Conservation (phyloP, 2,329 filamentous ascomycete genomes). For the Botrytis aclada region DNA sequence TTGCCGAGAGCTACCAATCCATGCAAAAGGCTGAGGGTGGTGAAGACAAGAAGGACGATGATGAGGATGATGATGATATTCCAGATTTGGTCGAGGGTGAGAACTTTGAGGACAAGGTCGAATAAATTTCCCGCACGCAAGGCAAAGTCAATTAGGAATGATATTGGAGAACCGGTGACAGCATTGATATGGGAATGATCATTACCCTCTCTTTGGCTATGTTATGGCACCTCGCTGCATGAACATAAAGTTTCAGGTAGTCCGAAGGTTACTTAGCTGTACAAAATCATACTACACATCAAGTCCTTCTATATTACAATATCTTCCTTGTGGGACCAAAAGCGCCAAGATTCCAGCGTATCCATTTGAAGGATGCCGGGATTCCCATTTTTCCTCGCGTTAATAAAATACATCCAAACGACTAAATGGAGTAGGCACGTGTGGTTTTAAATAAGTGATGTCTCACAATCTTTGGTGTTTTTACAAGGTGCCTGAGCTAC, state of each 20-base stretch:
- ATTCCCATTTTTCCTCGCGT: neutral
- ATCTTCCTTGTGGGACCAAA: neutral
- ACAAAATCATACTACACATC: conserved; percentile 37
- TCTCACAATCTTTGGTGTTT: neutral
- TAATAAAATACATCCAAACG: neutral
- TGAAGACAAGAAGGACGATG: conserved; percentile 65
- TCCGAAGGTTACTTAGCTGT: conserved; percentile 36
- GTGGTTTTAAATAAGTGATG: neutral
- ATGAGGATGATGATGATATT: conserved; percentile 85
- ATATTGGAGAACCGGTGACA: conserved; percentile 22
- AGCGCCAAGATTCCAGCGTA: neutral
- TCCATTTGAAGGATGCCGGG: neutral
- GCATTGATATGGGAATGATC: conserved; percentile 27
- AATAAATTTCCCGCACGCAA: conserved; percentile 31
- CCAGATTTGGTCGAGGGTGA: conserved; percentile 94
- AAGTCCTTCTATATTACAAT: conserved; percentile 11
- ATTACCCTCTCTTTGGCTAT: conserved; percentile 23
- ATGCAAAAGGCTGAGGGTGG: conserved; percentile 91
- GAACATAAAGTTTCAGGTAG: conserved; percentile 32
- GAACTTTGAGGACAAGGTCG: conserved; percentile 92
- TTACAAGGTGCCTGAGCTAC: neutral
- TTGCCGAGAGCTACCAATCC: conserved; percentile 99
- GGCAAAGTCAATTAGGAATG: conserved; percentile 12
- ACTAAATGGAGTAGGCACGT: neutral
- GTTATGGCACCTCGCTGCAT: conserved; percentile 27